Evolutionary conservation across 306 rosid genomes (phyloP).

Genomic region (Oxytropis ochrocephala): DNA sequence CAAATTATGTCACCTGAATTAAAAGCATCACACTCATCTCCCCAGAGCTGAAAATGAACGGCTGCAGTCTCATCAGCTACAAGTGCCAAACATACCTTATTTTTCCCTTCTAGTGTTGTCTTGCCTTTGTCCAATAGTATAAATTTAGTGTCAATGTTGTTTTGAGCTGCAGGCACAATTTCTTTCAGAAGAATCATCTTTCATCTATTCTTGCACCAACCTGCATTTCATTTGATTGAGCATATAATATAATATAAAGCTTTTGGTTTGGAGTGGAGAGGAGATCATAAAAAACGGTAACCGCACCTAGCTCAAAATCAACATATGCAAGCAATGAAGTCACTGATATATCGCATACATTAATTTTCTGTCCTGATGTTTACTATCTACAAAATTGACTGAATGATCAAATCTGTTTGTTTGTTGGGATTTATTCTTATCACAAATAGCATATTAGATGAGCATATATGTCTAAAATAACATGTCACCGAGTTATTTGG

Average conservation of each 20-base stretch:
- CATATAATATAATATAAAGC: not conserved
- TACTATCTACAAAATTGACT: too few species aligned
- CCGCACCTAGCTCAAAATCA: too few species aligned
- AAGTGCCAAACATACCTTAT: conserved; percentile 46
- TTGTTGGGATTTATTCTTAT: too few species aligned
- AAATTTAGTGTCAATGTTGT: conserved; percentile 66
- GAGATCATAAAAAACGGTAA: too few species aligned
- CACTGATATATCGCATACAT: too few species aligned
- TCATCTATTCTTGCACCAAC: not conserved
- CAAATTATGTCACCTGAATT: conserved; percentile 47
- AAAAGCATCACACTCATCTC: conserved; percentile 55
- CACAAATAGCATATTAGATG: too few species aligned
- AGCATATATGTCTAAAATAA: too few species aligned
- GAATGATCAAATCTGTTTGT: too few species aligned
- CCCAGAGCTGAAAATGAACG: conserved; percentile 81
- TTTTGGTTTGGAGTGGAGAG: too few species aligned
- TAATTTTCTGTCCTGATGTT: too few species aligned
- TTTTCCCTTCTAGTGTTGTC: conserved; percentile 43
- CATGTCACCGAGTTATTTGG: too few species aligned
- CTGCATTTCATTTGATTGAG: not conserved
- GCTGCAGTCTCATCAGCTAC: conserved; percentile 72
- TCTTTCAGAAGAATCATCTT: conserved; percentile 51
- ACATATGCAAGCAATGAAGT: too few species aligned
- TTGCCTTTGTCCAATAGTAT: conserved; percentile 63
- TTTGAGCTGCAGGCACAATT: conserved; percentile 71